phyloP scores from a whole-genome alignment of 2,329 filamentous ascomycete genomes.

The Decorospora gaudefroyi region DNA sequence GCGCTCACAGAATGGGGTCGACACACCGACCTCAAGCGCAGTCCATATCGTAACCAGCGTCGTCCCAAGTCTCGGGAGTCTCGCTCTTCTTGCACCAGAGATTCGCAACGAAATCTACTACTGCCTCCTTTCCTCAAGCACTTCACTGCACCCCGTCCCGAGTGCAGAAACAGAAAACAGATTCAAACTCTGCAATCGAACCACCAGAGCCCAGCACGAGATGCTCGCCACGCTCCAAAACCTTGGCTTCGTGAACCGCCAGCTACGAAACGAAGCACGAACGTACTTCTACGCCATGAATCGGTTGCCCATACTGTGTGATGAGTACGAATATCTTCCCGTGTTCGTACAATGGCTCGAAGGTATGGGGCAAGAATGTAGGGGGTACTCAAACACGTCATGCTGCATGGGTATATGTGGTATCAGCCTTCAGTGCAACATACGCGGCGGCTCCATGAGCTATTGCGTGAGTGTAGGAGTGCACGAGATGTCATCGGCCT shows the following conservation, averaged over 20 bases:
- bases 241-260: not conserved
- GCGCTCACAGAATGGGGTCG: too few species aligned
- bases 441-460: not conserved
- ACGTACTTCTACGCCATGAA: conserved; percentile 8
- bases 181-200: not conserved
- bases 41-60: too few species aligned
- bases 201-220: not conserved
- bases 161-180: not conserved
- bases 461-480: conserved; percentile 1
- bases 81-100: not conserved
- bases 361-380: conserved; percentile 1
- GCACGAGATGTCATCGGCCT: conserved; percentile 2
- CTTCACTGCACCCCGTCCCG: not conserved
- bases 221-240: not conserved
- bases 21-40: too few species aligned
- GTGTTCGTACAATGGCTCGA: conserved; percentile 9
- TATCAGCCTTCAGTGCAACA: not conserved
- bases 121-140: not conserved
- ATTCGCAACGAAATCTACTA: not conserved
- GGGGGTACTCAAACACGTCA: conserved; percentile 1
- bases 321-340: conserved; percentile 9
- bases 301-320: not conserved
- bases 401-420: conserved; percentile 9
- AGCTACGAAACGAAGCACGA: conserved; percentile 1
- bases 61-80: too few species aligned